phyloP scores from a whole-genome alignment of 2,329 filamentous ascomycete species.

The Metarhizium rileyi region DNA sequence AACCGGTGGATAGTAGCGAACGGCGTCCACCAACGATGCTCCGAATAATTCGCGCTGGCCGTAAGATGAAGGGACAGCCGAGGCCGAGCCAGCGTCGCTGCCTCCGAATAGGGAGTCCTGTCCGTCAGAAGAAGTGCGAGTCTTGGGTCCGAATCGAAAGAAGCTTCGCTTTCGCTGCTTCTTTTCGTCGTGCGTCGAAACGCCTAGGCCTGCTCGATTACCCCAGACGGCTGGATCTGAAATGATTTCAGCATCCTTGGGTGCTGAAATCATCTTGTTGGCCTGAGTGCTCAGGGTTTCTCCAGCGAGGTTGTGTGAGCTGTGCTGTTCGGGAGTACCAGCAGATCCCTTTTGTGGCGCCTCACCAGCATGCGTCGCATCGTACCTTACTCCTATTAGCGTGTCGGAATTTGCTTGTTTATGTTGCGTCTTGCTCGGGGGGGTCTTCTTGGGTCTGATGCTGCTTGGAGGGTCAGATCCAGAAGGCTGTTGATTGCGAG shows the following conservation, averaged over 20 bases:
- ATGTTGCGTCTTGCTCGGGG: slow-evolving; percentile 23
- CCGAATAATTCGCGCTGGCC: slow-evolving; percentile 64
- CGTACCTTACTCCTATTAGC: slow-evolving; percentile 50
- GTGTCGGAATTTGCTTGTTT: slow-evolving; percentile 32
- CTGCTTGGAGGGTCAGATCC: slow-evolving; percentile 15
- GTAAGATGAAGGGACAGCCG: slow-evolving; percentile 27
- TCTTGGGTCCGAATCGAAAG: slow-evolving; percentile 58
- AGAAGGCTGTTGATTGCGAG: slow-evolving; percentile 31
- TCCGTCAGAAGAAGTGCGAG: slow-evolving; percentile 47
- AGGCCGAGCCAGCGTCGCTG: slow-evolving; percentile 34
- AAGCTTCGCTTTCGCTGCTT: slow-evolving; percentile 71
- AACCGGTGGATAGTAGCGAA: slow-evolving; percentile 64
- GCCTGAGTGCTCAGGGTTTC: slow-evolving; percentile 30
- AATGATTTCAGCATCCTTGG: slow-evolving; percentile 76
- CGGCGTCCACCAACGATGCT: slow-evolving; percentile 74
- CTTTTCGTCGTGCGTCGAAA: slow-evolving; percentile 59
- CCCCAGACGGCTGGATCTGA: slow-evolving; percentile 79
- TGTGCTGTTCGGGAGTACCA: slow-evolving; percentile 23
- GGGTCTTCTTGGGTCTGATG: slow-evolving; percentile 21
- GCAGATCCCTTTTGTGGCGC: slow-evolving; percentile 34
- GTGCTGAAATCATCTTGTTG: slow-evolving; percentile 62
- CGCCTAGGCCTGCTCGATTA: slow-evolving; percentile 52
- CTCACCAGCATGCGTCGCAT: slow-evolving; percentile 43
- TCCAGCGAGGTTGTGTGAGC: slow-evolving; percentile 20
- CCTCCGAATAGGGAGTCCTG: slow-evolving; percentile 46